These are phyloP conservation scores for Peronospora tabacina DNA, from an alignment of 352 stramenopile species.

Conservation along the genomic window DNA sequence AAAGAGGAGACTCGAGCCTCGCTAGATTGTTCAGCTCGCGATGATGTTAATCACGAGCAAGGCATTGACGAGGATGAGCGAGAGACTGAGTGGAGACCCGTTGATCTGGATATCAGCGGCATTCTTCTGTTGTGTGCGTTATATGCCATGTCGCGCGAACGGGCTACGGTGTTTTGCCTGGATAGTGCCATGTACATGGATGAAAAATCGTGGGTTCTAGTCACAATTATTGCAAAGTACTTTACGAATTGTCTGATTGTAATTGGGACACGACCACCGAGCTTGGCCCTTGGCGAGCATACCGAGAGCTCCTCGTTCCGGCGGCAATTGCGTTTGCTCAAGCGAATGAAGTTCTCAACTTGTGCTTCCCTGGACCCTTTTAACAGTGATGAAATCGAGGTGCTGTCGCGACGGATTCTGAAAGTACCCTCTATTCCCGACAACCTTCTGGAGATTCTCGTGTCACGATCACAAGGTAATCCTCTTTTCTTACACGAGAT, in stretches of 20 bases:
- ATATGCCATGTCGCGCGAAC: constrained; percentile 65
- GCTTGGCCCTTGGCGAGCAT: constrained; percentile 51
- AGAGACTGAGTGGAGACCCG: constrained; percentile 53
- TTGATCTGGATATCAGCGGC: constrained; percentile 58
- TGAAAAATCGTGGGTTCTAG: constrained; percentile 76
- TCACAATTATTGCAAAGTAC: constrained; percentile 76
- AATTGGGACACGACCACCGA: constrained; percentile 61
- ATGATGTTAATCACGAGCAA: constrained; percentile 9
- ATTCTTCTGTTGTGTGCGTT: constrained; percentile 73
- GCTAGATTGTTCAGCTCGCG: constrained; percentile 4
- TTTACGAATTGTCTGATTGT: constrained; percentile 82
- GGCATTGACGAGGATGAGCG: constrained; percentile 24
- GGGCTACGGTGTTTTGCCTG: constrained; percentile 64
- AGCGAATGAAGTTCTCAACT: constrained; percentile 50
- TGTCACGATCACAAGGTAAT: constrained; percentile 74
- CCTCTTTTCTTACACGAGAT: constrained; percentile 79
- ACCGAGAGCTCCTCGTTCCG: constrained; percentile 71
- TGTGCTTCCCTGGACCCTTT: constrained; percentile 48
- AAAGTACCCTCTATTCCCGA: constrained; percentile 48
- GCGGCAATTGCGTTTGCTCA: constrained; percentile 66
- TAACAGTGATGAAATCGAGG: constrained; percentile 43
- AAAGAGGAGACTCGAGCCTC: constrained; percentile 24
- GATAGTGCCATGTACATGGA: constrained; percentile 87
- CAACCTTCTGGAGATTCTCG: constrained; percentile 57
- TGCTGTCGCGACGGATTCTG: constrained; percentile 57